These are phyloP conservation scores for Artemisia argyi DNA, from an alignment of 129 eudicot genomes.

Conservation along the genomic window DNA sequence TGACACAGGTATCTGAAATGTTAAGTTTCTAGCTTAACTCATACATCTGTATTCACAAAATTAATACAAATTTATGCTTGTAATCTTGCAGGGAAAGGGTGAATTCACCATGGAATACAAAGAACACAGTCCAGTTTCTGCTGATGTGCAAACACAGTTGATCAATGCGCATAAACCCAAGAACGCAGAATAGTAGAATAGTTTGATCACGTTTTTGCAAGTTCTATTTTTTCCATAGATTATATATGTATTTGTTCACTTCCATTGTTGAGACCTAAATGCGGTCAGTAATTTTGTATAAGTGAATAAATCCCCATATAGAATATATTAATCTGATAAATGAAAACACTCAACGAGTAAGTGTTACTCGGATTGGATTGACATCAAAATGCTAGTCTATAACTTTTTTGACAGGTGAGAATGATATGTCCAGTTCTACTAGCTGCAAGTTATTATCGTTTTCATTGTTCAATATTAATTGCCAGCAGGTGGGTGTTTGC, in stretches of 20 bases:
- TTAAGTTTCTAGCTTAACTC: neutral
- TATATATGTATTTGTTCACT: neutral
- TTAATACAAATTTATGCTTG: neutral
- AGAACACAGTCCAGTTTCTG: conserved; percentile 80
- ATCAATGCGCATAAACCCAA: conserved; percentile 73
- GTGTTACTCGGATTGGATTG: conserved; percentile 14
- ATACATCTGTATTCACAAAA: neutral
- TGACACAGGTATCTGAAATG: conserved; percentile 78
- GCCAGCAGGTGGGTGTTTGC: neutral
- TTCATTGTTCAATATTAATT: neutral
- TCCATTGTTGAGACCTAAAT: conserved; percentile 23
- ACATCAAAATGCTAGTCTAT: neutral
- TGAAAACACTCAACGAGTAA: conserved; percentile 8
- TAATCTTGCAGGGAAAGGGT: conserved; percentile 78
- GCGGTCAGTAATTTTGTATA: conserved; percentile 44
- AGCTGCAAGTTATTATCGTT: neutral
- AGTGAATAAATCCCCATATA: conserved; percentile 22
- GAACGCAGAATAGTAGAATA: conserved; percentile 49
- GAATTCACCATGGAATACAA: conserved; percentile 96
- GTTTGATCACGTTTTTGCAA: neutral
- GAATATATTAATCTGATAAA: conserved; percentile 19
- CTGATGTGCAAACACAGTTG: conserved; percentile 81
- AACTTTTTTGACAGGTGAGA: neutral
- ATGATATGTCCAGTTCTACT: neutral
- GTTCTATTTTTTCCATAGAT: neutral